Evolutionary conservation across 2,329 filamentous ascomycete species (phyloP).

Genomic region (Davidsoniella virescens): DNA sequence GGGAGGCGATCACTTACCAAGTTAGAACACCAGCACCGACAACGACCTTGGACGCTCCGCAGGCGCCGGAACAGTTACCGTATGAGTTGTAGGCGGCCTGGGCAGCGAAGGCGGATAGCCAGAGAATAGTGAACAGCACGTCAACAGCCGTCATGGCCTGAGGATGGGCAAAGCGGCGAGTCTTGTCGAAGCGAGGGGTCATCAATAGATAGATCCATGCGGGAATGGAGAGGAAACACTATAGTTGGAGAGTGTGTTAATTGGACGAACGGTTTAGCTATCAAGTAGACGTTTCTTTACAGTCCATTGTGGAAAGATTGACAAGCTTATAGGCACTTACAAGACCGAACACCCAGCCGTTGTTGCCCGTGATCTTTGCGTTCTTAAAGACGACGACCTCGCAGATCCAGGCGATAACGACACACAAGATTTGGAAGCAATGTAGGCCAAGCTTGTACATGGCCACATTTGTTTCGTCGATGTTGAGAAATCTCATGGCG

Average conservation of each 20-base stretch:
- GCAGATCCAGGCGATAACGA: conserved; percentile 40
- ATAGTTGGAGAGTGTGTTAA: neutral
- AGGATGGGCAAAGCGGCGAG: conserved; percentile 43
- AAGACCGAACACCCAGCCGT: conserved; percentile 48
- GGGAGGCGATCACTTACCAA: conserved; percentile 30
- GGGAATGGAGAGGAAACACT: conserved; percentile 50
- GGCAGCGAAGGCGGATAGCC: conserved; percentile 50
- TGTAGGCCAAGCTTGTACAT: conserved; percentile 42
- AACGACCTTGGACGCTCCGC: conserved; percentile 44
- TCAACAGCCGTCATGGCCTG: conserved; percentile 45
- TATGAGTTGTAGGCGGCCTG: conserved; percentile 47
- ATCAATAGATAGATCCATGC: conserved; percentile 50
- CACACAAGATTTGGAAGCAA: conserved; percentile 35
- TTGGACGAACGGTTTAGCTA: neutral
- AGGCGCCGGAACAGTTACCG: conserved; percentile 37
- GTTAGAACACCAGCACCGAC: conserved; percentile 47
- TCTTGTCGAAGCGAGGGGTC: conserved; percentile 46
- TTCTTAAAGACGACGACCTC: conserved; percentile 42
- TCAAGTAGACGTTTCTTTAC: neutral
- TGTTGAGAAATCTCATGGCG: conserved; percentile 1
- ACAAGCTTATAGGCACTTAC: conserved; percentile 25
- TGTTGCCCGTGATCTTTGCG: conserved; percentile 37
- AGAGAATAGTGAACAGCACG: conserved; percentile 40
- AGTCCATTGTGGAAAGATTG: neutral
- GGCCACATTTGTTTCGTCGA: conserved; percentile 22